phyloP scores from a whole-genome alignment of 495 filamentous ascomycete species.

The Aspergillus incahuasiensis region DNA sequence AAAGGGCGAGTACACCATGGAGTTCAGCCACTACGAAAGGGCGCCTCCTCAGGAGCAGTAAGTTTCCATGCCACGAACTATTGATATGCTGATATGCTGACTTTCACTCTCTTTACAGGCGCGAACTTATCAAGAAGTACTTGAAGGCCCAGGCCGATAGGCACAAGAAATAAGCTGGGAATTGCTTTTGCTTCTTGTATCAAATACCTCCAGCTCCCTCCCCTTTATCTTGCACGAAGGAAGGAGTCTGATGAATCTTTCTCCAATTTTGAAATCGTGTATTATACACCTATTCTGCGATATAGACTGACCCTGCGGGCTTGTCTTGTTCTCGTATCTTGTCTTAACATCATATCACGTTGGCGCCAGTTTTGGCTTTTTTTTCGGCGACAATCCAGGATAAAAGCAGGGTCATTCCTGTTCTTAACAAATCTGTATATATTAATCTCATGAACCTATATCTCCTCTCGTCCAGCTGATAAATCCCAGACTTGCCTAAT shows the following conservation, averaged over 20 bases:
- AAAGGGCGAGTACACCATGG: conserved; percentile 99
- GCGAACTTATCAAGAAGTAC: conserved; percentile 83
- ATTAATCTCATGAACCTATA: conserved; percentile 4
- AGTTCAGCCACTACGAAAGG: conserved; percentile 91
- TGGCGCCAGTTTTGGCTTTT: neutral
- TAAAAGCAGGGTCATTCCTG: conserved; percentile 7
- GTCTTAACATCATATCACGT: conserved; percentile 9
- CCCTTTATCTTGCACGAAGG: conserved; percentile 6
- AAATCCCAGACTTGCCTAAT: neutral
- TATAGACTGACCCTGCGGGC: conserved; percentile 24
- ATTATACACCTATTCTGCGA: conserved; percentile 32
- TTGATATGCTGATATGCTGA: neutral
- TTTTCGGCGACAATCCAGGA: conserved; percentile 7
- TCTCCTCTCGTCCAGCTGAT: neutral
- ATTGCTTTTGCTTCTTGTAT: neutral
- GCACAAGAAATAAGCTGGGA: conserved; percentile 55
- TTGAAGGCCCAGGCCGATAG: conserved; percentile 77
- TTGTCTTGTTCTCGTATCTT: conserved; percentile 7
- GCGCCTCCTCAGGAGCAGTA: conserved; percentile 88
- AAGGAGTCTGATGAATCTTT: conserved; percentile 10
- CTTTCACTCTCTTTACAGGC: conserved; percentile 40
- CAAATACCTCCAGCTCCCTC: conserved; percentile 11
- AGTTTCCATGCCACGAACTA: conserved; percentile 33
- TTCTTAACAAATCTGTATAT: conserved; percentile 1
- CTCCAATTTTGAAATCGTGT: conserved; percentile 16